phyloP scores from a whole-genome alignment of 176 grass and related monocot species.

The Avena atlantica region DNA sequence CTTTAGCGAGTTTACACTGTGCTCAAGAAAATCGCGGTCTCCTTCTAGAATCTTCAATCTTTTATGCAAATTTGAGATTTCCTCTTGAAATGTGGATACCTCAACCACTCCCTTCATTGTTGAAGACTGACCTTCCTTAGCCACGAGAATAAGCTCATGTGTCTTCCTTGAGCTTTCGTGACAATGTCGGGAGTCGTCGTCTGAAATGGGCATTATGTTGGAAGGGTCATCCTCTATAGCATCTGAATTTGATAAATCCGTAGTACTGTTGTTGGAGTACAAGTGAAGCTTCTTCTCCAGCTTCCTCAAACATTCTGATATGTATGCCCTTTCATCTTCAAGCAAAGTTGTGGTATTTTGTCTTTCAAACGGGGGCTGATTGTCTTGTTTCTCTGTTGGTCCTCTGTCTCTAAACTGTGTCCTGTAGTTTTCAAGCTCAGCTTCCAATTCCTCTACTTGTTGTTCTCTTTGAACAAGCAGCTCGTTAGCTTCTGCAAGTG shows the following conservation, averaged over 20 bases:
- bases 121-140: slow-evolving; percentile 29
- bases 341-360: slow-evolving; percentile 39
- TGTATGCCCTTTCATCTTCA: slow-evolving; percentile 64
- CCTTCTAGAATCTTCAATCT: slow-evolving; percentile 66
- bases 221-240: slow-evolving; percentile 54
- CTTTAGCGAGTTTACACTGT: slow-evolving; percentile 70
- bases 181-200: not conserved
- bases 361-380: slow-evolving; percentile 32
- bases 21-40: slow-evolving; percentile 71
- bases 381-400: slow-evolving; percentile 8
- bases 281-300: slow-evolving; percentile 63
- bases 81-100: slow-evolving; percentile 50
- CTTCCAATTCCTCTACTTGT: slow-evolving; percentile 73
- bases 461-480: slow-evolving; percentile 80
- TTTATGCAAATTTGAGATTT: slow-evolving; percentile 55
- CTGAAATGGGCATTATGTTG: not conserved
- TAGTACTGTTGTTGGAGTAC: slow-evolving; percentile 61
- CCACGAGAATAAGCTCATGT: slow-evolving; percentile 17
- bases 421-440: slow-evolving; percentile 62
- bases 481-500: slow-evolving; percentile 66
- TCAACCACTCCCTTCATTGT: slow-evolving; percentile 25
- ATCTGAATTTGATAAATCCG: slow-evolving; percentile 47
- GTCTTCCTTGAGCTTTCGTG: slow-evolving; percentile 15
- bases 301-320: slow-evolving; percentile 58
- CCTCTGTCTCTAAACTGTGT: slow-evolving; percentile 40